Percentiles rank a stretch among this genome's conserved stretches.
phyloP scores from a whole-genome alignment of 2,329 filamentous ascomycete species.

The Monosporascus cannonballus region DNA sequence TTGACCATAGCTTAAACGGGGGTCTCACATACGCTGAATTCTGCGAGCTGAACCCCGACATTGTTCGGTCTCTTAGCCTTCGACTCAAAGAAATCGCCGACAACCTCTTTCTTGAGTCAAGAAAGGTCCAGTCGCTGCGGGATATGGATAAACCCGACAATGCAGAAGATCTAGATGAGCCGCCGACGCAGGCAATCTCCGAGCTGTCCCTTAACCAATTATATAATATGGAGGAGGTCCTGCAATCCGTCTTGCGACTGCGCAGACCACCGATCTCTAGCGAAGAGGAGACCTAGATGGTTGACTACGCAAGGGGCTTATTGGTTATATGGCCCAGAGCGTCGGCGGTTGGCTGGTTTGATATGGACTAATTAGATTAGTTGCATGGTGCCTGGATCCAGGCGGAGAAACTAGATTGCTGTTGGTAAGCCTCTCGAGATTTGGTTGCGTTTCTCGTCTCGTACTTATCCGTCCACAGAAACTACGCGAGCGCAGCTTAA shows the following conservation, averaged over 20 bases:
- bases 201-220: slow-evolving; percentile 3
- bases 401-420: too few species aligned
- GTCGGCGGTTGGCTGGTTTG: too few species aligned
- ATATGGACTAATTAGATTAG: too few species aligned
- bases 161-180: neutral
- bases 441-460: too few species aligned
- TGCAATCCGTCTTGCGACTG: slow-evolving; percentile 5
- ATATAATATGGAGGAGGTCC: slow-evolving; percentile 4
- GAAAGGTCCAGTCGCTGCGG: neutral
- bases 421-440: too few species aligned
- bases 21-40: slow-evolving; percentile 17
- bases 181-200: neutral
- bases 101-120: slow-evolving; percentile 8
- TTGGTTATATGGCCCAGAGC: too few species aligned
- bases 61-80: slow-evolving; percentile 14
- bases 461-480: too few species aligned
- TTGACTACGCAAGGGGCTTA: too few species aligned
- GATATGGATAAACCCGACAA: slow-evolving; percentile 9
- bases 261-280: neutral
- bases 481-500: too few species aligned
- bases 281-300: too few species aligned
- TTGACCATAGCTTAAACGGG: slow-evolving; percentile 10
- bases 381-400: too few species aligned
- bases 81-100: slow-evolving; percentile 16
- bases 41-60: slow-evolving; percentile 14